Base-by-base conservation (phyloP, 2,329 filamentous ascomycete genomes). In the Scortechinia acanthostroma region DNA sequence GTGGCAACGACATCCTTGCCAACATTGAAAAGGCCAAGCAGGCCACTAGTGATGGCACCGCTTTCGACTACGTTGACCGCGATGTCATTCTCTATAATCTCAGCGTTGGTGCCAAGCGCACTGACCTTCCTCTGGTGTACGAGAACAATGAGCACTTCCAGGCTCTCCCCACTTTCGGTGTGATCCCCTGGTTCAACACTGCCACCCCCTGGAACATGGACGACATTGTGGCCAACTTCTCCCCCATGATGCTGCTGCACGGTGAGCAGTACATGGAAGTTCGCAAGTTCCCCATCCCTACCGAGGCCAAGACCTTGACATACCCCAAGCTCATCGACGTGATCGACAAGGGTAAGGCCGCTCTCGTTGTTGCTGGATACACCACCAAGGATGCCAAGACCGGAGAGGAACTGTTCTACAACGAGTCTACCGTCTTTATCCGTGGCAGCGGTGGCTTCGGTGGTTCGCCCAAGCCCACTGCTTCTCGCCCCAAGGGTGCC, bases 201-300 rank as follows among this genome's bases (percentile, higher is more conserved):
- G 35, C 35, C 17, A 40, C 35, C 20, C 35, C 35, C 17, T 40
- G 35, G 35, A 40, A 40, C 35, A 40, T 40, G 35, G 35, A 40
- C 6, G 35, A 40, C 10, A 10, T 40, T 40, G 35, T 40, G 10
- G 17, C 10, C 10, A 19, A 40, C 35, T 40, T 40, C 35, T 40
- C 35, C 5, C 35, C 35, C 35, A 40, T 40, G 35, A 40, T 40
- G 35, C 35, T 40, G 35, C 35, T 40, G 10, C 35, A 40, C 35
- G 93, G 93, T 60, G 93, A 98, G 74, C 93, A 98, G 67, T 98
- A 91, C 70, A 87, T 98, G 51, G 93, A 98, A 69, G 78, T 98
- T 58, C 83, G 84, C 61, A 89, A 91, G 66, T 94, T 83, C 71
- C 93, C 93, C 35, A 87, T 97, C 56, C 91, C 91, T 25, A 96